phyloP scores from a whole-genome alignment of 805 yeast genomes.

The Wickerhamomyces kurtzmanii region DNA sequence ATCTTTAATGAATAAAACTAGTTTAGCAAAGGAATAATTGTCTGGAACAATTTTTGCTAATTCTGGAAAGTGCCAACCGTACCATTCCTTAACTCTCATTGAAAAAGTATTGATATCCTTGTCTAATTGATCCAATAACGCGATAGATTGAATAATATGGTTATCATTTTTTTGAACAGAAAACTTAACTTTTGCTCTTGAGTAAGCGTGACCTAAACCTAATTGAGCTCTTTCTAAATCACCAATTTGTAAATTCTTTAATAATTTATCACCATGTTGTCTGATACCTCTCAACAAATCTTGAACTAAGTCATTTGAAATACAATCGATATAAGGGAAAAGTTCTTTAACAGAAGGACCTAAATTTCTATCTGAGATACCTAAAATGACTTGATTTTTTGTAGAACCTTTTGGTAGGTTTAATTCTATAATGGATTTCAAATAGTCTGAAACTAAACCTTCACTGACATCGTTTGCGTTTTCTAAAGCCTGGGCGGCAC shows the following conservation, averaged over 20 bases:
- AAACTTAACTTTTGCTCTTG: constrained; percentile 98
- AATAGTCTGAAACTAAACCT: constrained; percentile 89
- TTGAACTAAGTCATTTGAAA: constrained; percentile 86
- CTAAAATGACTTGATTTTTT: constrained; percentile 62
- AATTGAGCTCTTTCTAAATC: constrained; percentile 97
- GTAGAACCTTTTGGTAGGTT: constrained; percentile 71
- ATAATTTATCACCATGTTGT: constrained; percentile 77
- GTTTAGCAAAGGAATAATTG: constrained; percentile 77
- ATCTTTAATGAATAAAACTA: constrained; percentile 77
- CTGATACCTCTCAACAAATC: constrained; percentile 94
- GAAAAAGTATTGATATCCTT: constrained; percentile 96
- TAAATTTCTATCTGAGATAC: constrained; percentile 88
- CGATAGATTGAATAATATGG: constrained; percentile 98
- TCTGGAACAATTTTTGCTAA: constrained; percentile 86
- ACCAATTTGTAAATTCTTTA: constrained; percentile 88
- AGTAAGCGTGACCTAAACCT: constrained; percentile 98
- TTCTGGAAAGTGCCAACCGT: constrained; percentile 99
- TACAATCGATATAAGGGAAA: constrained; percentile 84
- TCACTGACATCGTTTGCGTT: constrained; percentile 97
- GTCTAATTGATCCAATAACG: constrained; percentile 92
- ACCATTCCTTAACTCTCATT: constrained; percentile 97
- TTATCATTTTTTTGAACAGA: constrained; percentile 97
- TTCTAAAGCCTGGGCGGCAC: constrained; percentile 98
- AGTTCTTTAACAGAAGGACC: constrained; percentile 94
- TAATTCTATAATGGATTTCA: constrained; percentile 81